Base-by-base conservation (phyloP, 148 eudicot species). In the Oxyria digyna region DNA sequence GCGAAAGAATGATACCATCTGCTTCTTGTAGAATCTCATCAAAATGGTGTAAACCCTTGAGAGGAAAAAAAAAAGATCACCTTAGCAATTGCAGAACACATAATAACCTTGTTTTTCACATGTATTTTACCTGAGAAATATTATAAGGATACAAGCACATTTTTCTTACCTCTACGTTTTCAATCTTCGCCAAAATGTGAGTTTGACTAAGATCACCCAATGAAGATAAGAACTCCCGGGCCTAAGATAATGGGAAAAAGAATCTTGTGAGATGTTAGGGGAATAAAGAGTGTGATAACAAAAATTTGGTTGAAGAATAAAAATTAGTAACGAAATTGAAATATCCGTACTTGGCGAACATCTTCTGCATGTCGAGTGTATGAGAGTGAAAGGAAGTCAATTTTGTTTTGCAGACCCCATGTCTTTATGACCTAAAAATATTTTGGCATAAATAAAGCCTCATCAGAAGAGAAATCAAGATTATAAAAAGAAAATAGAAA, bases 1-100 rank as follows among this genome's bases (percentile, higher is more conserved):
- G 98, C 18, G 98, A 93, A 75, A 93, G 96, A 67, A 93, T 93
- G 71, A 93, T 89, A 50, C 98, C 98, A 86, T 93, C 96, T 49
- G 96, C 96, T 79, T 87, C 96, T 81, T 85, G 84, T 55, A 93
- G 84, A 63, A 93, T 93, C 78, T 93, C 98, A 72, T 93, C 96
- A 78, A 93, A 93, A 80, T 93, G 95, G 9, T 82, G 82, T 67
- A 93, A 75, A 75, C 98, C 98, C 98, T 93, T 14, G 17, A 29
- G 40, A 71, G 1, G 21, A 31, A 54, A 35, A 31, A 54, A 35
- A 37, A 20, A 14, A 4, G 14, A 14, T 35, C 38, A 59, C 20
- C 37, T 59, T 31, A 59, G 37, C 37, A 29, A 54, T 32, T 55
- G 65, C 37, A 29, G 6, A 13, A 14, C 9, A 4, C 18, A 14